These are phyloP conservation scores for Ampelocalamus luodianensis DNA, from an alignment of 176 grass and related monocot species.

Conservation along the genomic window DNA sequence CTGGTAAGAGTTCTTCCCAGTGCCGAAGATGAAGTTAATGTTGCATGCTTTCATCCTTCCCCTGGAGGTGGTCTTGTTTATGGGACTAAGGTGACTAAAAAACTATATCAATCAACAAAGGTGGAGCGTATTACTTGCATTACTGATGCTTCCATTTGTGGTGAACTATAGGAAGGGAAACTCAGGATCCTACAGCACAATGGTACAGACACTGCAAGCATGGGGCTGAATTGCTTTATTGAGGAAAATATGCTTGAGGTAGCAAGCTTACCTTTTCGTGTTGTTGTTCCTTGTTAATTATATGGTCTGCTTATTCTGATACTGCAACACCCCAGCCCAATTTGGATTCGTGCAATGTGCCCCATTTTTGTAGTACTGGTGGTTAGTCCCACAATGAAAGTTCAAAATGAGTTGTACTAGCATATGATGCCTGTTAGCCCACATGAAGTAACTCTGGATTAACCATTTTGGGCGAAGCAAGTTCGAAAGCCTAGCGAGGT, in stretches of 20 bases:
- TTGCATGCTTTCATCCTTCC: conserved; percentile 93
- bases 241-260: conserved; percentile 82
- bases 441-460: background rate
- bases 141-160: conserved; percentile 45
- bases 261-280: conserved; percentile 13
- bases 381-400: background rate
- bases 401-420: background rate
- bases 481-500: background rate
- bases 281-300: conserved; percentile 24
- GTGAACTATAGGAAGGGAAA: conserved; percentile 79
- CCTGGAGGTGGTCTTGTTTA: conserved; percentile 87
- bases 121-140: conserved; percentile 21
- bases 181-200: conserved; percentile 91
- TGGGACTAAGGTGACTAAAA: conserved; percentile 77
- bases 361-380: background rate
- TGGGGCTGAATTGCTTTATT: conserved; percentile 48
- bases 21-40: conserved; percentile 95
- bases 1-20: conserved; percentile 93
- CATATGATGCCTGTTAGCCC: background rate
- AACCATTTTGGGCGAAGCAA: background rate
- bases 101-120: conserved; percentile 34
- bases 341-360: background rate
- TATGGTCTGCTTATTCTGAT: conserved; percentile 2
- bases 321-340: background rate
- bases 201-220: conserved; percentile 58